Evolutionary conservation across 192 early-diverging fungal genomes (phyloP).

Genomic region (Chytriomyces confervae): DNA sequence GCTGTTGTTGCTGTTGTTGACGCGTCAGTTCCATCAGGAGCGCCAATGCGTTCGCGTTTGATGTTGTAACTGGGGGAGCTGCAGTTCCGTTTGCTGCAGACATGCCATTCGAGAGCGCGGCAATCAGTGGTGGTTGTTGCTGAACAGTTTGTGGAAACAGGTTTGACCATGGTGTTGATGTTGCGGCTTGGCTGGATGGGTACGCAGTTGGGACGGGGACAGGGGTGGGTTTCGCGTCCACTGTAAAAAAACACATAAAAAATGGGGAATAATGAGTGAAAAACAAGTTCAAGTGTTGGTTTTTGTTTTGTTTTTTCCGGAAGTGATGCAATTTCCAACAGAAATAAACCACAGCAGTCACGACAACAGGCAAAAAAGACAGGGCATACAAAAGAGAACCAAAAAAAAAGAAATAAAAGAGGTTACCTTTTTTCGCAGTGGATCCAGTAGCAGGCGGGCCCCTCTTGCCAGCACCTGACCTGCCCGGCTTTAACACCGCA

Average conservation of each 20-base stretch:
- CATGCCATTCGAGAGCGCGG: too few relatives aligned
- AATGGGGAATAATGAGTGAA: too few relatives aligned
- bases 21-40: conserved; percentile 20
- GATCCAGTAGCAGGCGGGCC: not conserved
- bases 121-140: too few relatives aligned
- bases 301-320: too few relatives aligned
- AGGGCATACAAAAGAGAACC: not conserved
- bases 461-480: too few relatives aligned
- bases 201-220: not conserved
- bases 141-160: not conserved
- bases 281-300: too few relatives aligned
- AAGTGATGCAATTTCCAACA: too few relatives aligned
- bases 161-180: not conserved
- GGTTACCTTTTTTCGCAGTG: not conserved
- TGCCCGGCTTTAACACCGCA: too few relatives aligned
- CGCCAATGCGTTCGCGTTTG: not conserved
- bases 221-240: not conserved
- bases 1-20: conserved; percentile 3
- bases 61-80: conserved; percentile 5
- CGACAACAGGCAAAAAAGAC: not conserved
- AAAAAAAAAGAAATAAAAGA: not conserved
- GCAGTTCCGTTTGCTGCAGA: not conserved
- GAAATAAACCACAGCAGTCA: too few relatives aligned
- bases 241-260: not conserved
- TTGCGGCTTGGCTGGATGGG: not conserved